Evolutionary conservation across 345 rosid genomes (phyloP).

Genomic region (Garcia nutans): DNA sequence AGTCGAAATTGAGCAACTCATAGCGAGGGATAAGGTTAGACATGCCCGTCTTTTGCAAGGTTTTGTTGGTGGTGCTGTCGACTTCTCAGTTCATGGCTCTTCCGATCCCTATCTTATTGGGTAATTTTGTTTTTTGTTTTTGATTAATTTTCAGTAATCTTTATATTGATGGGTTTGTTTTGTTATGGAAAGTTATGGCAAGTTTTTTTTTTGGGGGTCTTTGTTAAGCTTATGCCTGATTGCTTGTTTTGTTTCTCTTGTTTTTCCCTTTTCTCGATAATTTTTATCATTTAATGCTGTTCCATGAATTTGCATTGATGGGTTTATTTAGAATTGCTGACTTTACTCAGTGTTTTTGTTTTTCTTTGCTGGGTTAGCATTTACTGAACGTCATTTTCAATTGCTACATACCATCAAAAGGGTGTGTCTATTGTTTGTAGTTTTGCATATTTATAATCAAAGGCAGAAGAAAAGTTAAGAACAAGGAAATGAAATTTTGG

Average conservation of each 20-base stretch:
- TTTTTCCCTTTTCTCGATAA: neutral
- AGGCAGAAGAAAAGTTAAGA: neutral
- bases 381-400: neutral
- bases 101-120: slow-evolving; percentile 85
- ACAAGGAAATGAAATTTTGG: neutral
- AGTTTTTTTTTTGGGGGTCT: neutral
- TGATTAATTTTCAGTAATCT: neutral
- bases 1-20: slow-evolving; percentile 51
- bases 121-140: slow-evolving; percentile 35
- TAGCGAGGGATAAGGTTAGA: slow-evolving; percentile 66
- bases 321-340: neutral
- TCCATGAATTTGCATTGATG: slow-evolving; percentile 6
- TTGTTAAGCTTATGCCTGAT: neutral
- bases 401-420: neutral
- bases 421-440: neutral
- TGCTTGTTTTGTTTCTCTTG: neutral
- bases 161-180: slow-evolving; percentile 8
- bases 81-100: slow-evolving; percentile 70
- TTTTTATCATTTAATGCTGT: slow-evolving; percentile 1
- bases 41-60: slow-evolving; percentile 71
- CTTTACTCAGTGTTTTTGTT: neutral
- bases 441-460: neutral
- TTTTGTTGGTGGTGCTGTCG: slow-evolving; percentile 54
- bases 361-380: slow-evolving; percentile 4
- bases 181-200: too few species aligned